Base-by-base conservation (phyloP, 805 yeast species). In the Blastobotrys americana region DNA sequence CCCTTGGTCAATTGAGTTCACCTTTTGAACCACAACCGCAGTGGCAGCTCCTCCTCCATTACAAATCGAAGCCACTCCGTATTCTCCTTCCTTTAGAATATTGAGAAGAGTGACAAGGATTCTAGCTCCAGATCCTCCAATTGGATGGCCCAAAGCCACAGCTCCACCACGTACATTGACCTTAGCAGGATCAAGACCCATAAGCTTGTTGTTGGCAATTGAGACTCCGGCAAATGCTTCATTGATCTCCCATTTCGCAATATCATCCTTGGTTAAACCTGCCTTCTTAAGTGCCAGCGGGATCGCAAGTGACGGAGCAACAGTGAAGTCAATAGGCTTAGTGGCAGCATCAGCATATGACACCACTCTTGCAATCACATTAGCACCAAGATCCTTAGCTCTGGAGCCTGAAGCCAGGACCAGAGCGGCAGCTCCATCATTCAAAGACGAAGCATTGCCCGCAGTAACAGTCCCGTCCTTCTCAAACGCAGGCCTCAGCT, bases 41-140 rank as follows among this genome's bases (percentile, higher is more conserved):
- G 95, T 84, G 38, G 97, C 96, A 64, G 95, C 97, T 64, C 97
- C 97, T 60, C 97, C 97, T 72, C 97, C 97, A 65, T 89, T 89
- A 74, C 97, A 90, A 58, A 89, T 82, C 67, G 86, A 96, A 56
- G 95, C 96, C 51, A 79, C 84, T 64, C 97, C 97, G 51, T 79
- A 69, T 67, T 83, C 86, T 55, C 88, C 89, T 66, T 86, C 95
- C 41, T 66, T 57, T 45, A 67, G 55, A 34, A 57, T 53, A 49
- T 61, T 53, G 42, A 68, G 46, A 43, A 68, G 51, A 16, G 70
- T 66, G 50, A 84, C 90, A 41, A 89, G 74, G 21, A 87, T 74
- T 74, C 97, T 78, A 39, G 95, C 94, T 67, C 97, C 97, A n/a
- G 95, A 84, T 63, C 90, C 82, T 47, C 97, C 97, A 62, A 89